Percentiles rank a stretch among this genome's conserved stretches.
Conservation (phyloP, 805 yeast genomes). For the Ogataea populi-albae region DNA sequence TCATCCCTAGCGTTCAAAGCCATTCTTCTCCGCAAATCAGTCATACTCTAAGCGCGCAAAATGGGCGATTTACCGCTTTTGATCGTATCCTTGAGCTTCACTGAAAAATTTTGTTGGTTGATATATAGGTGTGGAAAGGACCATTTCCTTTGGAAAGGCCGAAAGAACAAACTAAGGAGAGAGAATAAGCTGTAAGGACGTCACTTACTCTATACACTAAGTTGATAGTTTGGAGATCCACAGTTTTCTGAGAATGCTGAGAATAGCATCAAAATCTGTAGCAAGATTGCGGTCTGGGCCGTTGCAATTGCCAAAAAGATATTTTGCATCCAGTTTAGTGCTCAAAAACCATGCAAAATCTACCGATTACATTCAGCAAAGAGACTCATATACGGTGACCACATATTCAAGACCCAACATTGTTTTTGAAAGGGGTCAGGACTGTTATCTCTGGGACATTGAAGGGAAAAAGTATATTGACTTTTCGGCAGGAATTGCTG, state of each 20-base stretch:
- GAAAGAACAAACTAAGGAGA: too few species aligned
- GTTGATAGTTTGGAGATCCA: too few species aligned
- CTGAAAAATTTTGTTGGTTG: slow-evolving; percentile 3
- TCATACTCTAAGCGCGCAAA: slow-evolving; percentile 5
- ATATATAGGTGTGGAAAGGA: slow-evolving; percentile 1
- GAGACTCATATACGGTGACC: slow-evolving; percentile 60
- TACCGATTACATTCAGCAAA: slow-evolving; percentile 39
- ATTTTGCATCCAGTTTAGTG: slow-evolving; percentile 5
- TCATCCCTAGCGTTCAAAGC: background rate
- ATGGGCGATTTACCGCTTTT: slow-evolving; percentile 6
- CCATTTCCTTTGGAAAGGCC: slow-evolving; percentile 2
- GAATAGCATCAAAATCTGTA: too few species aligned
- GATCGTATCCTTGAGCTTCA: background rate
- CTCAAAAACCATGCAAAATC: slow-evolving; percentile 28
- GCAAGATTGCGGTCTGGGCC: too few species aligned
- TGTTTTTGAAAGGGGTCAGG: slow-evolving; percentile 76
- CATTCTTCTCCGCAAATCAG: background rate
- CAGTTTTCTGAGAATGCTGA: too few species aligned
- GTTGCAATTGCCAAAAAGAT: slow-evolving; percentile 14
- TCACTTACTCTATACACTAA: too few species aligned
- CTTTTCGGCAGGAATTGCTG: slow-evolving; percentile 96
- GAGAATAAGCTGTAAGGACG: too few species aligned
- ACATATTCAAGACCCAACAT: slow-evolving; percentile 79
- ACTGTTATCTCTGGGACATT: slow-evolving; percentile 76
- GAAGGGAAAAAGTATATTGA: slow-evolving; percentile 79